Base-by-base conservation (phyloP, 2,329 filamentous ascomycete species). In the Fusarium kyushuense region DNA sequence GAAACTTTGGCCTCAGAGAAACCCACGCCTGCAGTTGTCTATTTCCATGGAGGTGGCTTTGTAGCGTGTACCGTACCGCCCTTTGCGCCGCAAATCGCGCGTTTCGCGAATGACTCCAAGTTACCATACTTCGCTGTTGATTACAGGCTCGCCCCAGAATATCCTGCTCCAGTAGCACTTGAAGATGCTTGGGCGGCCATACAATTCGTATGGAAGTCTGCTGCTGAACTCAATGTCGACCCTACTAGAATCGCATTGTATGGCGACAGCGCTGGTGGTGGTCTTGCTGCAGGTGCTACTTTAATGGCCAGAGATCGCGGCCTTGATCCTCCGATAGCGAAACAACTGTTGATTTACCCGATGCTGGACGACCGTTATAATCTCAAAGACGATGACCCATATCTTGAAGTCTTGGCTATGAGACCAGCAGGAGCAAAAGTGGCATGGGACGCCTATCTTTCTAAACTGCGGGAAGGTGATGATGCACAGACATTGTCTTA, bases 361-460 rank as follows among this genome's bases (percentile, higher is more conserved):
- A 70, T 70, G 67, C n/a, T 70, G 0, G 67, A 70, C n/a, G 67
- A 70, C 17, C 7, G 46, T 16, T 55, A 48, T 23, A 35, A 58
- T 4, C 25, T 67, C 2, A n/a, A 41, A 5, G 33, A 40, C 10
- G 48, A 51, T 3, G 58, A 63, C 7, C 47, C 51, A 1, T 58
- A 54, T 14, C 25, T 63, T 0, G 57, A 65, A 1, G 42, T 73
- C 4, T 54, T 72, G 46, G 42, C 32, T 9, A 73, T 70, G 72
- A 67, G 67, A 4, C 53, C 64, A 1, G 51, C 52, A 16, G 63
- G 69, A 12, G 75, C 68, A 13, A 54, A 63, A 4, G 30, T 73
- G 5, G 66, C 63, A 7, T 78, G 74, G 76, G 54, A 60, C 14
- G 73, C 67, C 0, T 69, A 66, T 13, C 41, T 46, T 2, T 46